Evolutionary conservation across 345 rosid genomes (phyloP).

Genomic region (Citrus glauca): DNA sequence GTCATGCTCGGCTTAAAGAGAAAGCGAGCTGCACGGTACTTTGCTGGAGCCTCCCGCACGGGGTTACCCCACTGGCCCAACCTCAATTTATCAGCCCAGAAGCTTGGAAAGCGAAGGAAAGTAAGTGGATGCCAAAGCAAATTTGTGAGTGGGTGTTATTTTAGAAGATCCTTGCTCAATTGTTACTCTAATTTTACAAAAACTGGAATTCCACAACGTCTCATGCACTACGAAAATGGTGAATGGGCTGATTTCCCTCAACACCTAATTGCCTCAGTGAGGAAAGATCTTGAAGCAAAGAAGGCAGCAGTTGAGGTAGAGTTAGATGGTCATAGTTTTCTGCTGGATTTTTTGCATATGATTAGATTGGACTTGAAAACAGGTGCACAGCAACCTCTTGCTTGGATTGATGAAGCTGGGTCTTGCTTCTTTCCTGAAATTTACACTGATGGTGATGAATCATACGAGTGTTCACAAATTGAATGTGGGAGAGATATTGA

Average conservation of each 20-base stretch:
- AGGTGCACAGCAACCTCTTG: constrained; percentile 62
- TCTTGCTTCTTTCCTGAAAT: constrained; percentile 81
- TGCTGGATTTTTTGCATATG: constrained; percentile 90
- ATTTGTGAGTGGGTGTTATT: constrained; percentile 23
- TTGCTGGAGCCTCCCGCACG: constrained; percentile 36
- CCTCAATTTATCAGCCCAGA: constrained; percentile 20
- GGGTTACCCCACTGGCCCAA: constrained; percentile 29
- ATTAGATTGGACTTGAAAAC: constrained; percentile 56
- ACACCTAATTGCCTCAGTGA: constrained; percentile 31
- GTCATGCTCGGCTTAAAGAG: constrained; percentile 42
- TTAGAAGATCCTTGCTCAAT: constrained; percentile 45
- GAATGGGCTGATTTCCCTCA: constrained; percentile 76
- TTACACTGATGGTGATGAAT: constrained; percentile 36
- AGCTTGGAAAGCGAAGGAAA: constrained; percentile 51
- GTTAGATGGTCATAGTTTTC: constrained; percentile 35
- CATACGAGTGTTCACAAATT: constrained; percentile 33
- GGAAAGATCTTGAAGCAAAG: constrained; percentile 58
- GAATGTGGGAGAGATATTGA: constrained; percentile 30
- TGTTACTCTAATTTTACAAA: constrained; percentile 68
- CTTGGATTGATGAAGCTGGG: constrained; percentile 91
- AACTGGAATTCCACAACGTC: constrained; percentile 60
- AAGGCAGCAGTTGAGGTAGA: constrained; percentile 61
- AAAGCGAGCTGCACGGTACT: constrained; percentile 35
- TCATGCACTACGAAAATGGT: constrained; percentile 73
- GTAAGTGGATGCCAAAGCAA: constrained; percentile 29